These are phyloP conservation scores for Crucihimalaya himalaica DNA, from an alignment of 345 rosid species.

Conservation along the genomic window DNA sequence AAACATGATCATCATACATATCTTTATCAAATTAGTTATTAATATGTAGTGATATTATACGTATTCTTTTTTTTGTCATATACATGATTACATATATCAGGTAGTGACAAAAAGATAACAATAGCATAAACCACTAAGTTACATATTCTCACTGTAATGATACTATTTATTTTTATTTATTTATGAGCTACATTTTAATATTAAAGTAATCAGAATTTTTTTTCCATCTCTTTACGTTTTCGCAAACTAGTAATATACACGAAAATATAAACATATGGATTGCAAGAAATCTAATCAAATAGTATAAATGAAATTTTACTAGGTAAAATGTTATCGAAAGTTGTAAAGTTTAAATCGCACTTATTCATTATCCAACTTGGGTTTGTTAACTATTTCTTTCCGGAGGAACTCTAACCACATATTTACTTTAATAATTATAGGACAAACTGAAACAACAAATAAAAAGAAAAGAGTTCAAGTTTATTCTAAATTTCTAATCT, in stretches of 20 bases:
- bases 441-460: constrained; percentile 8
- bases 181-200: not conserved
- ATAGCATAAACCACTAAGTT: not conserved
- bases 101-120: not conserved
- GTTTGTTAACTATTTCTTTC: constrained; percentile 1
- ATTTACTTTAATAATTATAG: not conserved
- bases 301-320: not conserved
- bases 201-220: not conserved
- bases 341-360: not conserved
- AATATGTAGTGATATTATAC: not conserved
- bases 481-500: constrained; percentile 30
- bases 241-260: not conserved
- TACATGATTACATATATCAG: too few species aligned
- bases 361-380: constrained; percentile 1
- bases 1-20: too few species aligned
- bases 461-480: constrained; percentile 10
- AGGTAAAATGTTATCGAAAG: not conserved
- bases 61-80: not conserved
- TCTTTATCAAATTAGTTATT: not conserved
- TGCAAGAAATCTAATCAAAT: not conserved
- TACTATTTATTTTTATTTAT: too few species aligned
- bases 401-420: constrained; percentile 28
- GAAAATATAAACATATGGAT: not conserved
- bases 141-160: not conserved
- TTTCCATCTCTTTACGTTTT: not conserved